These are phyloP conservation scores for Ocimum tenuiflorum DNA, from an alignment of 257 asterid genomes.

Conservation along the genomic window DNA sequence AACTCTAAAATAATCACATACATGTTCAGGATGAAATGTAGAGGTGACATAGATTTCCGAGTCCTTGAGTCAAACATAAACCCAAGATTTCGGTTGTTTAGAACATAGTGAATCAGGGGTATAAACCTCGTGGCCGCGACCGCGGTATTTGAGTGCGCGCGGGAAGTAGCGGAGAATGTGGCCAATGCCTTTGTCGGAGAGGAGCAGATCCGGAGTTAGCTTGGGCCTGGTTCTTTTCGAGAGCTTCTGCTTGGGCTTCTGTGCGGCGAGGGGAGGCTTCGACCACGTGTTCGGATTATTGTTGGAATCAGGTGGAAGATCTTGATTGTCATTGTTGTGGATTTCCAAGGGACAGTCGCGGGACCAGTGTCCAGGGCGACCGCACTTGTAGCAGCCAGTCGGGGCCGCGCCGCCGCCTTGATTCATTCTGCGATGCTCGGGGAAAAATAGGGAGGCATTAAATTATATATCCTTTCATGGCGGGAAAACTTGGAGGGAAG, in stretches of 20 bases:
- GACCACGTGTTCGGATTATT: constrained; percentile 15
- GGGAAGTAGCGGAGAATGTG: constrained; percentile 83
- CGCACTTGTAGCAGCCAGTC: constrained; percentile 95
- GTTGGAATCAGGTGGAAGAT: constrained; percentile 11
- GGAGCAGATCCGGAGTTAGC: constrained; percentile 75
- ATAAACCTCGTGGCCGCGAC: constrained; percentile 84
- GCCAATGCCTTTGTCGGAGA: constrained; percentile 75
- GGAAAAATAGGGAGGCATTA: background rate
- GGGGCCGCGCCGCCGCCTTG: constrained; percentile 51
- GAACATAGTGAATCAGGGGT: background rate
- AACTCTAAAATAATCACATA: no score
- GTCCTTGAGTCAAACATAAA: background rate
- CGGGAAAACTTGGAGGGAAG: constrained; percentile 26
- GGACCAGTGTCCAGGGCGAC: constrained; percentile 97
- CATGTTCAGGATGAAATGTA: background rate
- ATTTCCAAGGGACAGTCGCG: constrained; percentile 72
- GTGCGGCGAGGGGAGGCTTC: constrained; percentile 25
- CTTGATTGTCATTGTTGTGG: constrained; percentile 16
- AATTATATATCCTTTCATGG: background rate
- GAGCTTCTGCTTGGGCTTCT: constrained; percentile 48
- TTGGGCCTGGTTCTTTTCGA: constrained; percentile 59
- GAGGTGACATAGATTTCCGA: background rate
- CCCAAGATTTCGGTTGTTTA: background rate
- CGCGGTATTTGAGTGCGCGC: constrained; percentile 65
- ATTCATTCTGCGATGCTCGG: constrained; percentile 30